Evolutionary conservation across 2,329 filamentous ascomycete species (phyloP).

Genomic region (Ceratocystis cacaofunesta): DNA sequence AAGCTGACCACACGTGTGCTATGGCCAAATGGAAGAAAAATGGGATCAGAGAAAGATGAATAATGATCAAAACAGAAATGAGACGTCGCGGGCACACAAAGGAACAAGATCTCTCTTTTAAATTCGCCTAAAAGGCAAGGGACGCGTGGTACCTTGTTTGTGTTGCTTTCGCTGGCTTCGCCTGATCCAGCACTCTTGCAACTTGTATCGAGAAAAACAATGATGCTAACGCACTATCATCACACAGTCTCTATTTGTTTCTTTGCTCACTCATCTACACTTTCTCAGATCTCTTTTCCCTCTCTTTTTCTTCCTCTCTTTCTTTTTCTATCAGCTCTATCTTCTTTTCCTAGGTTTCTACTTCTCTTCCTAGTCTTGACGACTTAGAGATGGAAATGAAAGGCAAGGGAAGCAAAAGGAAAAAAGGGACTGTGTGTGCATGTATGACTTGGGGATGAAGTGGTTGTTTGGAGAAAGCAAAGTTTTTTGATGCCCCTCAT

Average conservation of each 20-base stretch:
- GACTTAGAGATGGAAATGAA: neutral
- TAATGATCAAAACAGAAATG: constrained; percentile 19
- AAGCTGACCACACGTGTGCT: neutral
- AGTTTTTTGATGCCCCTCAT: neutral
- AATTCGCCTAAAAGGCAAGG: neutral
- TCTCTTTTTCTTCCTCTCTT: neutral
- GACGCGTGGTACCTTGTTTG: neutral
- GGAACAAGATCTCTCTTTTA: constrained; percentile 6
- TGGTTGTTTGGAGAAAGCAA: neutral
- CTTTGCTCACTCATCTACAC: constrained; percentile 1
- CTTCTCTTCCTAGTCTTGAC: neutral
- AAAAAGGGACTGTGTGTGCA: neutral
- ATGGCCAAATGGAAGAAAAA: constrained; percentile 16
- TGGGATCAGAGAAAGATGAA: constrained; percentile 17
- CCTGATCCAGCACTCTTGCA: neutral
- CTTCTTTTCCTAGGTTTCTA: neutral
- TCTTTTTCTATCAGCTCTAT: neutral
- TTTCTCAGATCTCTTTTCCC: neutral
- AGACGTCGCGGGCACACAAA: constrained; percentile 2
- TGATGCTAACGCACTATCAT: neutral
- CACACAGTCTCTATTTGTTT: constrained; percentile 2
- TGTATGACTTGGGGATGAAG: neutral
- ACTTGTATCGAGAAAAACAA: neutral
- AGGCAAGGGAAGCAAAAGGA: neutral
- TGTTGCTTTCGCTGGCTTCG: neutral